Percentiles rank a stretch among this genome's conserved stretches.
phyloP scores from a whole-genome alignment of 2,329 filamentous ascomycete species.

The Colletotrichum ledebouriae region DNA sequence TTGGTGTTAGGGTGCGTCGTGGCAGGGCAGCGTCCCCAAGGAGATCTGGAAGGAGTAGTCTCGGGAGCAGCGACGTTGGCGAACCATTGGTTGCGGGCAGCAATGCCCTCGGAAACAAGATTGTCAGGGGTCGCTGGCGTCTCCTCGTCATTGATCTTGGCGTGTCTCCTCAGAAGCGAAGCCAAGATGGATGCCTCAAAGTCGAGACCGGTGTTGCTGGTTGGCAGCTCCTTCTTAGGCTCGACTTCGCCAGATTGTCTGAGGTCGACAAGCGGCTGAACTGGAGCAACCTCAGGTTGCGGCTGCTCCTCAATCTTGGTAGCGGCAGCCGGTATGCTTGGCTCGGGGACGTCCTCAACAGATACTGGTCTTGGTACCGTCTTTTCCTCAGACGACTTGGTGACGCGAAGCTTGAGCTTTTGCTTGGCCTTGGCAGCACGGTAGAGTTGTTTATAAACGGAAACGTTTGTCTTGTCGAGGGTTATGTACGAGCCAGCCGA shows the following conservation, averaged over 20 bases:
- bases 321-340: conserved; percentile 43
- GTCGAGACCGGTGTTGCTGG: conserved; percentile 39
- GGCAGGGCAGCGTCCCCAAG: conserved; percentile 34
- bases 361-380: conserved; percentile 58
- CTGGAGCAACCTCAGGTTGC: conserved; percentile 4
- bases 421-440: conserved; percentile 97
- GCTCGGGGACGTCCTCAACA: conserved; percentile 64
- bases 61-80: conserved; percentile 43
- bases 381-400: conserved; percentile 52
- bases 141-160: conserved; percentile 38
- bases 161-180: conserved; percentile 41
- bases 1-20: conserved; percentile 51
- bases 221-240: conserved; percentile 40
- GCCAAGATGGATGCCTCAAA: conserved; percentile 43
- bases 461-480: conserved; percentile 81
- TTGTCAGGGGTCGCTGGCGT: conserved; percentile 39
- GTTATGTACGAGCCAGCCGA: conserved; percentile 85
- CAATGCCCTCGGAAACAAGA: conserved; percentile 46
- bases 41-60: conserved; percentile 5
- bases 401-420: conserved; percentile 91
- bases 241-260: conserved; percentile 44
- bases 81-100: conserved; percentile 51
- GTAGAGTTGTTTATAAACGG: conserved; percentile 96
- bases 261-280: conserved; percentile 43
- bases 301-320: conserved; percentile 44